phyloP scores from a whole-genome alignment of 768 basidiomycete genomes.

The Boletus sp. region DNA sequence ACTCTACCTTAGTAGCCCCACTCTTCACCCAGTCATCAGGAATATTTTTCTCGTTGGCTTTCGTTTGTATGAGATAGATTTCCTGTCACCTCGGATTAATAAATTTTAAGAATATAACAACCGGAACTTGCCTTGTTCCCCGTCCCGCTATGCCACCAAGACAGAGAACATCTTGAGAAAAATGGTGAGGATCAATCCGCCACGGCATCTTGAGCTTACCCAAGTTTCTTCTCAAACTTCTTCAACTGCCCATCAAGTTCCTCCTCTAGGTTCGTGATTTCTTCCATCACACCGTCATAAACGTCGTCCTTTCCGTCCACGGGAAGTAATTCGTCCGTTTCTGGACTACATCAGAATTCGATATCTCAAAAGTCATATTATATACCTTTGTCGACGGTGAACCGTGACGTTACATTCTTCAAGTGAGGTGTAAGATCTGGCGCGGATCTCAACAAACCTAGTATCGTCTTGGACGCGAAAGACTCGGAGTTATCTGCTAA shows the following conservation, averaged over 20 bases:
- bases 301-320: slow-evolving; percentile 80
- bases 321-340: slow-evolving; percentile 71
- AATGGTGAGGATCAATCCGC: slow-evolving; percentile 15
- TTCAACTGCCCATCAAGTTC: slow-evolving; percentile 67
- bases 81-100: slow-evolving; percentile 50
- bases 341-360: slow-evolving; percentile 38
- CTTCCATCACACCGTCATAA: slow-evolving; percentile 75
- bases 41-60: slow-evolving; percentile 56
- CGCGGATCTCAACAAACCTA: slow-evolving; percentile 71
- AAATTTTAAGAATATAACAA: not conserved
- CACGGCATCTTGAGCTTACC: slow-evolving; percentile 40
- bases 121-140: slow-evolving; percentile 67
- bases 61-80: slow-evolving; percentile 84
- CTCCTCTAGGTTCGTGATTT: slow-evolving; percentile 69
- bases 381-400: slow-evolving; percentile 55
- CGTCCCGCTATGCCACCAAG: slow-evolving; percentile 73
- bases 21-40: slow-evolving; percentile 84
- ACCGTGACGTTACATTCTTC: slow-evolving; percentile 72
- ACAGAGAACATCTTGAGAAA: slow-evolving; percentile 45
- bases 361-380: slow-evolving; percentile 4
- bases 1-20: slow-evolving; percentile 70
- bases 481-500: slow-evolving; percentile 64
- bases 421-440: slow-evolving; percentile 77
- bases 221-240: slow-evolving; percentile 63
- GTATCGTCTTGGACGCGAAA: slow-evolving; percentile 77